Evolutionary conservation across 495 filamentous ascomycete genomes (phyloP).

Genomic region (Xylaria scruposa): DNA sequence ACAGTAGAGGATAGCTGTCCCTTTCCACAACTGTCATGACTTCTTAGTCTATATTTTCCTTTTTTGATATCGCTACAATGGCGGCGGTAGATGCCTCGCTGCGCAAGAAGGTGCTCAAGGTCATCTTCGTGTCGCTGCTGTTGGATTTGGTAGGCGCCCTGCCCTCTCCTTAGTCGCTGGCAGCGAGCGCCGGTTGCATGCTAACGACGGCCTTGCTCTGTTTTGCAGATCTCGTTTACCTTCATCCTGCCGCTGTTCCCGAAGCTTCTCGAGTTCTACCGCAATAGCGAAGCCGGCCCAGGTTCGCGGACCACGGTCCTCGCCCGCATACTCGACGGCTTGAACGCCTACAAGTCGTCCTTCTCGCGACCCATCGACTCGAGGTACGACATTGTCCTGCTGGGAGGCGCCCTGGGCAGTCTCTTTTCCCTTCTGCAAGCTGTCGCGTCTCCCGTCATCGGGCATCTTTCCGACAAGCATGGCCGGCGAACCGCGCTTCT

Average conservation of each 20-base stretch:
- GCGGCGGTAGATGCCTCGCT: slow-evolving; percentile 53
- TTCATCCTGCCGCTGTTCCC: slow-evolving; percentile 98
- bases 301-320: slow-evolving; percentile 70
- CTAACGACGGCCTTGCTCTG: slow-evolving; percentile 27
- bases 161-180: not conserved
- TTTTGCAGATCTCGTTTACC: slow-evolving; percentile 64
- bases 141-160: slow-evolving; percentile 55
- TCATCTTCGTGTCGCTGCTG: slow-evolving; percentile 65
- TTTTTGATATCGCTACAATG: slow-evolving; percentile 34
- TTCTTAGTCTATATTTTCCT: not conserved
- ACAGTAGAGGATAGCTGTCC: not conserved
- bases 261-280: slow-evolving; percentile 93
- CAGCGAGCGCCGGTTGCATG: slow-evolving; percentile 35
- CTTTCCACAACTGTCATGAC: not conserved
- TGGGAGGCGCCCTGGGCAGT: slow-evolving; percentile 92
- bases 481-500: slow-evolving; percentile 88
- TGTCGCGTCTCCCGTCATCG: slow-evolving; percentile 90
- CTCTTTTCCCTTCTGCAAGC: slow-evolving; percentile 95
- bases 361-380: slow-evolving; percentile 94
- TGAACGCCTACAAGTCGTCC: slow-evolving; percentile 94
- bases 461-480: slow-evolving; percentile 84
- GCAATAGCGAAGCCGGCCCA: slow-evolving; percentile 65
- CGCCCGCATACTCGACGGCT: slow-evolving; percentile 75
- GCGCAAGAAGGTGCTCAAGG: slow-evolving; percentile 83
- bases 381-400: slow-evolving; percentile 94